These are phyloP conservation scores for Alternaria dauci DNA, from an alignment of 2,329 filamentous ascomycete genomes.

Conservation along the genomic window DNA sequence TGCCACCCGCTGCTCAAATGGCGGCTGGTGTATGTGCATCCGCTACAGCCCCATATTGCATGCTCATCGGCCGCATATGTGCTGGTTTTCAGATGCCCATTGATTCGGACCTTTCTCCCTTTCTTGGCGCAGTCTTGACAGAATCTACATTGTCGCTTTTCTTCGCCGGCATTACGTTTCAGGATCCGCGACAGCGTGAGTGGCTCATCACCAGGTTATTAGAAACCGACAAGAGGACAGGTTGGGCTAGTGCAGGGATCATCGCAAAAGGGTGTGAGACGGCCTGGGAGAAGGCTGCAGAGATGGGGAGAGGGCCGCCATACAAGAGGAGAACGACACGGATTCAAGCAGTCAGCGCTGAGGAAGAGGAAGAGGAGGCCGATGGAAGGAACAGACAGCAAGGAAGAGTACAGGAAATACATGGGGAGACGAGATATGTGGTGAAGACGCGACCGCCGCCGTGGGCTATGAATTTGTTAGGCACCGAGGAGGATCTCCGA, in stretches of 20 bases:
- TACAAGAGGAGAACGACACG: constrained; percentile 58
- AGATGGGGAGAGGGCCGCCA: constrained; percentile 76
- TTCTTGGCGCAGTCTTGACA: constrained; percentile 80
- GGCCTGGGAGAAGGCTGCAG: constrained; percentile 78
- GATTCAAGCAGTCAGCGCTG: not conserved
- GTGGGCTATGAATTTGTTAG: constrained; percentile 80
- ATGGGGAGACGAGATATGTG: constrained; percentile 55
- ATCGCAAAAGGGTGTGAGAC: constrained; percentile 87
- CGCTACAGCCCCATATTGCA: constrained; percentile 75
- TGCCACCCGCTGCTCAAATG: constrained; percentile 90
- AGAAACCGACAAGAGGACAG: constrained; percentile 80
- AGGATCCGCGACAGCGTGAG: constrained; percentile 73
- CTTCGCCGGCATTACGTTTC: constrained; percentile 84
- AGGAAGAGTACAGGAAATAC: constrained; percentile 5
- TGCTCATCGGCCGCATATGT: constrained; percentile 79
- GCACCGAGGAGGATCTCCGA: constrained; percentile 76
- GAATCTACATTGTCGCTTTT: constrained; percentile 86
- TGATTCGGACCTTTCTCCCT: constrained; percentile 68
- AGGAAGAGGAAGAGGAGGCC: not conserved
- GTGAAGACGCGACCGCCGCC: constrained; percentile 70
- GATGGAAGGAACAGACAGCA: constrained; percentile 14
- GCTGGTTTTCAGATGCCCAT: constrained; percentile 68
- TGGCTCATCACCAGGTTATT: constrained; percentile 80
- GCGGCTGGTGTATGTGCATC: constrained; percentile 80
- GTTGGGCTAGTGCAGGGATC: constrained; percentile 83